Evolutionary conservation across 805 yeast genomes (phyloP), one percentile per base, ranked within the genome.

Genomic region (Tetrapisispora arboricola): DNA sequence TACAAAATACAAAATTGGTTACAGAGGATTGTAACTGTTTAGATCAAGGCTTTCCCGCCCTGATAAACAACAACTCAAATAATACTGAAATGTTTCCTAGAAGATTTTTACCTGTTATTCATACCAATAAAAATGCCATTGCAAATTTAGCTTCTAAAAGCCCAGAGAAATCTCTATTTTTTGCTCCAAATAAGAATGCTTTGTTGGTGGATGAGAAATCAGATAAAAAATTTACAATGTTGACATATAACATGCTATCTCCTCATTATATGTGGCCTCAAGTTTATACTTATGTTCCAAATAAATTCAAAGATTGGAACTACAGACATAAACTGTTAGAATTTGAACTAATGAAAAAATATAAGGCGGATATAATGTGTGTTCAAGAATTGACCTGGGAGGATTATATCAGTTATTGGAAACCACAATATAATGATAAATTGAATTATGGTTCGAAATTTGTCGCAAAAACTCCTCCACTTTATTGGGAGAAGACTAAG

Each of bases 211-310:
- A 34, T 34, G 29, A 24, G 12, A 34, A 34, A 4, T 17, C 38
- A 13, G 28, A 36, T 22, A 13, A 16, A 4, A 27, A 17, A n/a
- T 48, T 64, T 21, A 55, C 66, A 6, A 54, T 71, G 17, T 47
- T 70, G 56, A 63, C 72, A 1, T 72, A 65, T 50, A 72, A 72
- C 49, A 58, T 71, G 51, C 57, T 72, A n/a, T 68, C 71, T 9
- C 73, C 71, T 34, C 75, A 76, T 39, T 78, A 78, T 45, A 60
- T 76, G 58, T 76, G 83, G 83, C 71, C 72, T 1, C 68, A 68
- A 39, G 75, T 77, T 4, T 78, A 75, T 48, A 47, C 57, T 3
- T 72, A 75, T 49, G 68, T 75, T 16, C 73, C 75, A 1, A 62
- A 63, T 10, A 53, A 65, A 32, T 70, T 61, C 45, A 65, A 68